phyloP scores from a whole-genome alignment of 306 rosid genomes.

The Glycine soja region DNA sequence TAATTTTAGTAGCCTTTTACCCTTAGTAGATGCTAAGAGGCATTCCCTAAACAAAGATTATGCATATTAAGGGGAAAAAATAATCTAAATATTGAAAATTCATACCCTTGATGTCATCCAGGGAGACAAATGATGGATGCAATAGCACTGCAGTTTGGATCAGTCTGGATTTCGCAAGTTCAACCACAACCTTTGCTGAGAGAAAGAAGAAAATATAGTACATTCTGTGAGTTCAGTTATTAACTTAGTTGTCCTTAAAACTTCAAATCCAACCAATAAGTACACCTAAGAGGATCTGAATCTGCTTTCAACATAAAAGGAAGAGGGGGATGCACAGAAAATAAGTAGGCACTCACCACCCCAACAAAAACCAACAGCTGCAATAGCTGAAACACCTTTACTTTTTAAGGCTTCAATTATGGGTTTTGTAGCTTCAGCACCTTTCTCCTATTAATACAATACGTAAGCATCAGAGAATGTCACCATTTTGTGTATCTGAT shows the following conservation, averaged over 20 bases:
- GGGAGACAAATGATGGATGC: conserved; percentile 73
- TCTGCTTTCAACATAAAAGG: background rate
- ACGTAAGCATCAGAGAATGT: conserved; percentile 18
- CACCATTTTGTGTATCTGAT: background rate
- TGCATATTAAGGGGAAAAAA: conserved; percentile 12
- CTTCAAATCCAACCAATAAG: conserved; percentile 17
- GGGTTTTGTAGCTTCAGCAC: conserved; percentile 64
- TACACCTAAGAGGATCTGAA: conserved; percentile 25
- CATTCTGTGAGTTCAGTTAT: conserved; percentile 16
- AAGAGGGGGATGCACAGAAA: background rate
- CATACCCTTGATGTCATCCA: conserved; percentile 77
- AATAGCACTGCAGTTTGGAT: conserved; percentile 69
- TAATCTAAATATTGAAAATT: conserved; percentile 16
- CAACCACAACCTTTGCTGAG: conserved; percentile 79
- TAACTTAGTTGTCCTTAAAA: background rate
- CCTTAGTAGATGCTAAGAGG: conserved; percentile 6
- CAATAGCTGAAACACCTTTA: conserved; percentile 66
- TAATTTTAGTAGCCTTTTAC: background rate
- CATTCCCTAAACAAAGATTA: conserved; percentile 13
- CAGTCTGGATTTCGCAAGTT: conserved; percentile 56
- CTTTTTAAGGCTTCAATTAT: conserved; percentile 68
- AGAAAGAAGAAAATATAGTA: conserved; percentile 18
- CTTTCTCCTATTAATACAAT: conserved; percentile 62
- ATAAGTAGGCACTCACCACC: conserved; percentile 68
- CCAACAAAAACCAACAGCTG: conserved; percentile 87